Percentiles rank a stretch among this genome's conserved stretches.
These are phyloP conservation scores for Penicillium sp. DNA, from an alignment of 2,329 filamentous ascomycete genomes.

Conservation along the genomic window DNA sequence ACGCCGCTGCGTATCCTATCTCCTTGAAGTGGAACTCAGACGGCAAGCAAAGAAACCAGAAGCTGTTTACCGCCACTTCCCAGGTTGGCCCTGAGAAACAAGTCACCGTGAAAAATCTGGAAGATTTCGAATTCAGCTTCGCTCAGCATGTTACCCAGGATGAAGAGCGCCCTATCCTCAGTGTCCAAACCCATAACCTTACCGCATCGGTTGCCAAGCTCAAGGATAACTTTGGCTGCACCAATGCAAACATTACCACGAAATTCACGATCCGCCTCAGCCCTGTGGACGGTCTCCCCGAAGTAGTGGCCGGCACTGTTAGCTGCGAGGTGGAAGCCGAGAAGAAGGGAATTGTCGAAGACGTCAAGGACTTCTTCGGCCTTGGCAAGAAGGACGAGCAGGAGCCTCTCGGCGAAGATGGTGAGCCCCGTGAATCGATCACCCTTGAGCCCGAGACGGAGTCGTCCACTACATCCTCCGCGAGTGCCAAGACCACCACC, in stretches of 20 bases:
- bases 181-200: constrained; percentile 76
- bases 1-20: constrained; percentile 70
- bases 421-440: constrained; percentile 50
- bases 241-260: constrained; percentile 72
- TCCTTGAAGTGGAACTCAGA: constrained; percentile 73
- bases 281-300: constrained; percentile 72
- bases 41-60: constrained; percentile 71
- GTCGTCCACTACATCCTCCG: constrained; percentile 44
- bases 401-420: constrained; percentile 63
- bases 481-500: constrained; percentile 50
- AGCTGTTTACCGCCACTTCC: constrained; percentile 76
- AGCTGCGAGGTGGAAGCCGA: constrained; percentile 80
- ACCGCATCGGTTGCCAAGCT: constrained; percentile 78
- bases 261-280: constrained; percentile 74
- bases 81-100: constrained; percentile 77
- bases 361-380: constrained; percentile 93
- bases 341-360: constrained; percentile 82
- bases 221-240: constrained; percentile 74
- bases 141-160: constrained; percentile 62
- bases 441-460: constrained; percentile 48
- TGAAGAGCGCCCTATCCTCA: constrained; percentile 55
- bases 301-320: constrained; percentile 70
- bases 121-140: constrained; percentile 78
- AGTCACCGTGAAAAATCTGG: constrained; percentile 74
- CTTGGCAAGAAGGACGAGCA: constrained; percentile 91